Evolutionary conservation across 495 filamentous ascomycete genomes (phyloP).

Genomic region (Penicillium steckii): DNA sequence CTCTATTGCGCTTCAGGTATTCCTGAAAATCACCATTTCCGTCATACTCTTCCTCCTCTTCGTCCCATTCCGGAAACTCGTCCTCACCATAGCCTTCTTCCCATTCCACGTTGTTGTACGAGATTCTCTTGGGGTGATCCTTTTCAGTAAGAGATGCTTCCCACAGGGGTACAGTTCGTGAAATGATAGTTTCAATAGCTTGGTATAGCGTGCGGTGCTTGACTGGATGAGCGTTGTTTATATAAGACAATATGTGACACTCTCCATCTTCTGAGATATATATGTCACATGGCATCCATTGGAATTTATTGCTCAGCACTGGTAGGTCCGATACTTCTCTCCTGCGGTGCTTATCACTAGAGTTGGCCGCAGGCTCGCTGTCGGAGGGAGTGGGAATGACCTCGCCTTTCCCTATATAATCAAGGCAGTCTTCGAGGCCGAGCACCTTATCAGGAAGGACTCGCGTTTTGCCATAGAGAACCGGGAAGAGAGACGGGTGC

Average conservation of each 20-base stretch:
- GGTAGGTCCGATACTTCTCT: background rate
- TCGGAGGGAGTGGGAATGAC: conserved; percentile 8
- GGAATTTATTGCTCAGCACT: conserved; percentile 38
- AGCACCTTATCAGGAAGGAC: conserved; percentile 40
- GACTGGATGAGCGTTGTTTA: conserved; percentile 61
- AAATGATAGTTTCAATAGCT: conserved; percentile 49
- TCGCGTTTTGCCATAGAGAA: conserved; percentile 52
- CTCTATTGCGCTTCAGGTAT: conserved; percentile 4
- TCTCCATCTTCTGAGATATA: conserved; percentile 28
- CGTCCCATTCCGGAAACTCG: background rate
- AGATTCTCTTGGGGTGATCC: conserved; percentile 9
- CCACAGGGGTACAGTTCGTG: conserved; percentile 53
- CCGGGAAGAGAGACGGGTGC: conserved; percentile 60
- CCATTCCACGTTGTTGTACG: conserved; percentile 15
- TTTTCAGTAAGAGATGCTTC: conserved; percentile 24
- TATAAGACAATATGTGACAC: conserved; percentile 44
- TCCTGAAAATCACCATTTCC: conserved; percentile 5
- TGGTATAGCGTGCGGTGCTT: conserved; percentile 47
- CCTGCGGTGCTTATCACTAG: background rate
- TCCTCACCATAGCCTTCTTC: background rate
- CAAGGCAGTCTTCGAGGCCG: conserved; percentile 40
- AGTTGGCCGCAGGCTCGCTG: background rate
- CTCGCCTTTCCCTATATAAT: conserved; percentile 40
- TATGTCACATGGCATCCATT: conserved; percentile 62
- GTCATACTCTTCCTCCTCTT: background rate